phyloP scores from a whole-genome alignment of 2,329 filamentous ascomycete genomes.

The Tolypocladium ovalisporum region DNA sequence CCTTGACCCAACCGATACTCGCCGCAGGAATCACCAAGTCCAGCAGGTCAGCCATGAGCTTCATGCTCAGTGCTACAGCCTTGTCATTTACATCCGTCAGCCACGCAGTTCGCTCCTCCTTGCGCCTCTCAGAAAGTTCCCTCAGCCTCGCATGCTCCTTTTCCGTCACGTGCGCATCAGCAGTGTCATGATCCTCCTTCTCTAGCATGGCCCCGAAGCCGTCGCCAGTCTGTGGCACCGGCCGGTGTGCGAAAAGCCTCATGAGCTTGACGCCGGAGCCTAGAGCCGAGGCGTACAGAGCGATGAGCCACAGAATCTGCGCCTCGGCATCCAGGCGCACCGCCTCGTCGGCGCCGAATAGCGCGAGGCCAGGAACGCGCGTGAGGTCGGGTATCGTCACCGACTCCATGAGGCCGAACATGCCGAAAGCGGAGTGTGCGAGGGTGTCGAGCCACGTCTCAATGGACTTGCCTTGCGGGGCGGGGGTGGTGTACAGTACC shows the following conservation, averaged over 20 bases:
- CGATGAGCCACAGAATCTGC: constrained; percentile 61
- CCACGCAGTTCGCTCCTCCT: constrained; percentile 19
- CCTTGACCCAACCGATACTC: constrained; percentile 48
- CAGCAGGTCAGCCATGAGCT: constrained; percentile 43
- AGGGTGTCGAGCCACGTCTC: constrained; percentile 42
- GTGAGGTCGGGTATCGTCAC: constrained; percentile 46
- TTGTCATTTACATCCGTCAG: constrained; percentile 17
- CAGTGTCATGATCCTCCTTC: constrained; percentile 1
- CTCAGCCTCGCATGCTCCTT: constrained; percentile 16
- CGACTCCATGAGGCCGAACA: constrained; percentile 59
- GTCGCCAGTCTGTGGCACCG: constrained; percentile 20
- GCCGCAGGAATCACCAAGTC: constrained; percentile 53
- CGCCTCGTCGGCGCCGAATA: constrained; percentile 41
- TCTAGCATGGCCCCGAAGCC: constrained; percentile 11
- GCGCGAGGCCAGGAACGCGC: constrained; percentile 29
- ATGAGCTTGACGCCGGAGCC: constrained; percentile 29
- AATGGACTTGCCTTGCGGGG: constrained; percentile 12
- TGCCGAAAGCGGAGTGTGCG: constrained; percentile 48
- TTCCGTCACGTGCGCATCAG: constrained; percentile 1
- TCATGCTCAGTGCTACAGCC: constrained; percentile 27
- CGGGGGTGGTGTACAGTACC: constrained; percentile 21
- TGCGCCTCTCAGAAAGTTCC: constrained; percentile 19
- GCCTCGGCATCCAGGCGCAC: constrained; percentile 43
- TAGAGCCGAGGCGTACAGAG: constrained; percentile 40
- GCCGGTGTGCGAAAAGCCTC: constrained; percentile 21